phyloP scores from a whole-genome alignment of 192 early-diverging fungal genomes.

The Phlyctochytrium bullatum region DNA sequence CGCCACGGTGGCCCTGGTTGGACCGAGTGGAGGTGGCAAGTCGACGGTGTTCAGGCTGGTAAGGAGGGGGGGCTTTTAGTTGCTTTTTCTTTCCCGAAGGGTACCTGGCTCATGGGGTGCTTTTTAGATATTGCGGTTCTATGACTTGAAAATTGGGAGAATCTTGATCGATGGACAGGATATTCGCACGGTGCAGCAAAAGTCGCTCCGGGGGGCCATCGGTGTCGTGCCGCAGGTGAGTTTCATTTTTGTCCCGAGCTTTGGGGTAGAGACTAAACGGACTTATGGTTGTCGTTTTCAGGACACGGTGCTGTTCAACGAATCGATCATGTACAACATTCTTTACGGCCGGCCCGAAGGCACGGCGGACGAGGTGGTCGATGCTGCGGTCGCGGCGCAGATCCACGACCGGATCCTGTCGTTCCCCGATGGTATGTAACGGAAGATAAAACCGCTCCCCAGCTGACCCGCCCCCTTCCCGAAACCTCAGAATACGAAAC shows the following conservation, averaged over 20 bases:
- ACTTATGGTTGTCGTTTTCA: slow-evolving; percentile 38
- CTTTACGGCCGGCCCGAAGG: slow-evolving; percentile 68
- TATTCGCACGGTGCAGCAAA: slow-evolving; percentile 34
- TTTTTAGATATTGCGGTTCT: slow-evolving; percentile 80
- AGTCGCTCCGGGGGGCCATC: slow-evolving; percentile 73
- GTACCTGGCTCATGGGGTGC: too few species aligned
- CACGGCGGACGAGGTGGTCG: slow-evolving; percentile 59
- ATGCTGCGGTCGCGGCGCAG: slow-evolving; percentile 72
- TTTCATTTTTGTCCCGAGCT: background rate
- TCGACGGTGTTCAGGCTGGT: slow-evolving; percentile 41
- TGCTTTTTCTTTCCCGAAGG: slow-evolving; percentile 10
- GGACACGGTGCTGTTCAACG: slow-evolving; percentile 96
- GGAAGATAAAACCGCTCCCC: too few species aligned
- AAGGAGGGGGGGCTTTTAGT: slow-evolving; percentile 12
- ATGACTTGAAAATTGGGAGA: slow-evolving; percentile 77
- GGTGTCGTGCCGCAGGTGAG: slow-evolving; percentile 81
- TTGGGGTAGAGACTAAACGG: background rate
- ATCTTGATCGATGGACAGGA: slow-evolving; percentile 88
- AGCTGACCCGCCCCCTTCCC: too few species aligned
- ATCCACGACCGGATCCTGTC: slow-evolving; percentile 76
- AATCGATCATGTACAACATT: slow-evolving; percentile 93
- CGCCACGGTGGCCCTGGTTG: slow-evolving; percentile 74
- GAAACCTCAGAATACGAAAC: slow-evolving; percentile 61
- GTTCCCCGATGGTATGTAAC: slow-evolving; percentile 72
- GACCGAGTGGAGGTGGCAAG: slow-evolving; percentile 71